Evolutionary conservation across 2,329 filamentous ascomycete species (phyloP), one percentile per base, ranked within the genome.

Genomic region (Aspergillus spinulosporus): DNA sequence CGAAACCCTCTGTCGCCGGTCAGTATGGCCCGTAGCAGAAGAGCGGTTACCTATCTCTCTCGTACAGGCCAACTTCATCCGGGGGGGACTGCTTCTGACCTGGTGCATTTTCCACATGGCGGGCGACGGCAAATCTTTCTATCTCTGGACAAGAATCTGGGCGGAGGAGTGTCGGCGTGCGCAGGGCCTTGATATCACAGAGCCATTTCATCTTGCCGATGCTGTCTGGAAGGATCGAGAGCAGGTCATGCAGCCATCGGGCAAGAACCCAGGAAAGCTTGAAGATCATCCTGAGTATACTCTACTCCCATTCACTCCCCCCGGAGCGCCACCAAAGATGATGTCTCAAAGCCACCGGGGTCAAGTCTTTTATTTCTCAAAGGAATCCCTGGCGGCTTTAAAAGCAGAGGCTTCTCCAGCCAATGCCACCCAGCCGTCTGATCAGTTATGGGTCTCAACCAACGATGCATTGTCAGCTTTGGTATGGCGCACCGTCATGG

Each of bases 11-110:
- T 69, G 67, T 44, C 64, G 56, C 6, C 52, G 57, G 4, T 50
- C 57, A 12, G 56, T 64, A 3, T 66, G 62, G 62, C 59, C 62
- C 49, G 72, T 72, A 1, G 73, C 78, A 0, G 68, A 70, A 4
- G 74, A 71, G 4, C 77, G 75, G 0, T 56, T 82, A 0, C 70
- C 75, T 31, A 64, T 71, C 0, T 68, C 64, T 1, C 55, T 67
- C n/a, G 65, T 82, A 1, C 82, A 83, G 21, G 74, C 74, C 4
- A 83, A 75, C 40, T 77, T 82, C 49, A 76, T 84, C 39, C 52
- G 61, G 0, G 81, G 78, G 3, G 82, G 81, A 0, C 59, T 85
- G 0, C 60, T 85, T 0, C 68, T 85, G 4, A 79, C 76, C 2
- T 66, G 64, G 64, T 60, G 51, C 29, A 60, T 61, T 5, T 36